Evolutionary conservation across 768 basidiomycete genomes (phyloP).

Genomic region (Mycena galericulata): DNA sequence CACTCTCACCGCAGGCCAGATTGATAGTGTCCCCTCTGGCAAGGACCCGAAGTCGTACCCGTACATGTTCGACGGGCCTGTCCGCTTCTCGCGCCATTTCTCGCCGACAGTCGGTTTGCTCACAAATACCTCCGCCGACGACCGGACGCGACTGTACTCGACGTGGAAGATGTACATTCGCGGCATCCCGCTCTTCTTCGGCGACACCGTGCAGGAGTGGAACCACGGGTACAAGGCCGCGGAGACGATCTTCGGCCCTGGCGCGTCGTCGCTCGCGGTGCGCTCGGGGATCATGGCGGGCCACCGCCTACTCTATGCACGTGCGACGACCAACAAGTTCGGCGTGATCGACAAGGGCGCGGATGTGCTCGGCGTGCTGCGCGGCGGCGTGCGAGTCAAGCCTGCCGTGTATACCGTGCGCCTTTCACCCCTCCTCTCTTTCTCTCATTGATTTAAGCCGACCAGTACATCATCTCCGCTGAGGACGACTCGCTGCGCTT

Average conservation of each 20-base stretch:
- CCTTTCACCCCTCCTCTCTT: no score
- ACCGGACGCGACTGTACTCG: slow-evolving; percentile 74
- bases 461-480: slow-evolving; percentile 81
- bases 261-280: slow-evolving; percentile 71
- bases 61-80: slow-evolving; percentile 80
- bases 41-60: slow-evolving; percentile 54
- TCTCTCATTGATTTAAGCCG: no score
- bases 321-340: slow-evolving; percentile 70
- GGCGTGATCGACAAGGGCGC: slow-evolving; percentile 65
- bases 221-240: slow-evolving; percentile 76
- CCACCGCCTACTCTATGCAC: slow-evolving; percentile 81
- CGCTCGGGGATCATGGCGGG: slow-evolving; percentile 78
- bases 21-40: slow-evolving; percentile 62
- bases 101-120: slow-evolving; percentile 77
- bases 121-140: slow-evolving; percentile 58
- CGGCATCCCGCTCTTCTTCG: slow-evolving; percentile 69
- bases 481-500: slow-evolving; percentile 85
- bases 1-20: slow-evolving; percentile 49
- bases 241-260: slow-evolving; percentile 72
- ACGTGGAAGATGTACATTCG: slow-evolving; percentile 84
- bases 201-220: slow-evolving; percentile 73
- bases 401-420: slow-evolving; percentile 90
- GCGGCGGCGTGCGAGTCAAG: slow-evolving; percentile 71
- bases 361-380: slow-evolving; percentile 65
- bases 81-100: slow-evolving; percentile 77